These are phyloP conservation scores for Tuber microsphaerosporum DNA, from an alignment of 495 filamentous ascomycete species.

Conservation along the genomic window DNA sequence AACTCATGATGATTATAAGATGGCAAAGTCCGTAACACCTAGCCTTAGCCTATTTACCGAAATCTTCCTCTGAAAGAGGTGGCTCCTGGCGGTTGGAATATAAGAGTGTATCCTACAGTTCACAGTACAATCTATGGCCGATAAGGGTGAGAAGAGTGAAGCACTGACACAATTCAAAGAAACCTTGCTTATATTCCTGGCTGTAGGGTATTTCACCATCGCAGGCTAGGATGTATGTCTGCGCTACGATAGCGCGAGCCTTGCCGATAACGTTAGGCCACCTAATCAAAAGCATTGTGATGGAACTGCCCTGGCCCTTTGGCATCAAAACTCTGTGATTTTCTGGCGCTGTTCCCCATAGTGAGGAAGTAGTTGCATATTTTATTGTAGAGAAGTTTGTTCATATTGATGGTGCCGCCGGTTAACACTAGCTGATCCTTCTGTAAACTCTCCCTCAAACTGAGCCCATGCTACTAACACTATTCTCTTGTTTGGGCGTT, in stretches of 20 bases:
- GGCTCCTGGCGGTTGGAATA: not conserved
- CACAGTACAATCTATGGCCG: not conserved
- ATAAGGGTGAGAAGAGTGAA: too few relatives aligned
- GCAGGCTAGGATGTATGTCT: not conserved
- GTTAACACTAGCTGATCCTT: not conserved
- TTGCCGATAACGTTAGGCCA: not conserved
- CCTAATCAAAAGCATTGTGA: not conserved
- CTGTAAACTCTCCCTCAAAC: too few relatives aligned
- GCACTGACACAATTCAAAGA: not conserved
- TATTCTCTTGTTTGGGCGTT: too few relatives aligned
- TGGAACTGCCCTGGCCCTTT: not conserved
- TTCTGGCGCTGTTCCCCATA: not conserved
- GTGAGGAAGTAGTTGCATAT: not conserved
- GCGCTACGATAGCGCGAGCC: not conserved
- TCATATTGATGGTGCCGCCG: not conserved
- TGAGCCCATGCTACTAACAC: too few relatives aligned
- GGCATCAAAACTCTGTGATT: not conserved
- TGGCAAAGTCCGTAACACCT: conserved; percentile 1
- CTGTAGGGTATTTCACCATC: not conserved
- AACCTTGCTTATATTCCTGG: not conserved
- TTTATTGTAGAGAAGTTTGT: not conserved
- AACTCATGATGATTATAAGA: conserved; percentile 15
- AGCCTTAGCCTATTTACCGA: conserved; percentile 10
- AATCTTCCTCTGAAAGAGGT: not conserved
- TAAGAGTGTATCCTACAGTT: not conserved